These are phyloP conservation scores for Pseudohyphozyma bogoriensis DNA, from an alignment of 768 basidiomycete genomes.

Conservation along the genomic window DNA sequence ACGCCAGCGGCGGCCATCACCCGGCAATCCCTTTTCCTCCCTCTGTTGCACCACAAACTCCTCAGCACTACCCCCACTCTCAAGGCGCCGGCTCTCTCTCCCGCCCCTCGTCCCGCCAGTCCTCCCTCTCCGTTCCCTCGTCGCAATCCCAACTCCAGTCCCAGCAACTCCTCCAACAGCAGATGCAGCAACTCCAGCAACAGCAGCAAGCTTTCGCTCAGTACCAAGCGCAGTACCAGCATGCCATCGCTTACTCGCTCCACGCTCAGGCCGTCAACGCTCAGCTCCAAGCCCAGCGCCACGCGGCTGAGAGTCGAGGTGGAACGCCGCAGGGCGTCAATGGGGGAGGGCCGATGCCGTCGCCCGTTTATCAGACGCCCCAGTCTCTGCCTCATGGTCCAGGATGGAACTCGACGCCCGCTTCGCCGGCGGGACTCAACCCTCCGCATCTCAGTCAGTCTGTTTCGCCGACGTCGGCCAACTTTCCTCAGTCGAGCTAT, in stretches of 20 bases:
- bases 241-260: constrained; percentile 13
- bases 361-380: background rate
- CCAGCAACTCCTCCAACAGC: background rate
- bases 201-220: constrained; percentile 16
- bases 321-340: too few relatives aligned
- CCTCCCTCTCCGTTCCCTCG: constrained; percentile 16
- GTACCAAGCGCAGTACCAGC: constrained; percentile 25
- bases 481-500: background rate
- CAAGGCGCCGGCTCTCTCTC: background rate
- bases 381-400: background rate
- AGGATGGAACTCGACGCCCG: background rate
- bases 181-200: constrained; percentile 14
- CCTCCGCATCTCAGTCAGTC: background rate
- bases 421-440: background rate
- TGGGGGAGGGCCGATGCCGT: too few relatives aligned
- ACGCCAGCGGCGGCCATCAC: background rate
- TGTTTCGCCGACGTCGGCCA: constrained; percentile 6
- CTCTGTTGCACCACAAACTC: background rate
- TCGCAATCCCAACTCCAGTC: constrained; percentile 5
- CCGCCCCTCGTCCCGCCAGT: constrained; percentile 10
- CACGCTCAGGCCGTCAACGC: constrained; percentile 14
- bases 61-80: background rate
- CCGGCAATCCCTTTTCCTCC: background rate
- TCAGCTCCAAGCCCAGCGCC: background rate
- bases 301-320: too few relatives aligned